Base-by-base conservation (phyloP, 2,329 filamentous ascomycete species). In the Pezicula radicicola region DNA sequence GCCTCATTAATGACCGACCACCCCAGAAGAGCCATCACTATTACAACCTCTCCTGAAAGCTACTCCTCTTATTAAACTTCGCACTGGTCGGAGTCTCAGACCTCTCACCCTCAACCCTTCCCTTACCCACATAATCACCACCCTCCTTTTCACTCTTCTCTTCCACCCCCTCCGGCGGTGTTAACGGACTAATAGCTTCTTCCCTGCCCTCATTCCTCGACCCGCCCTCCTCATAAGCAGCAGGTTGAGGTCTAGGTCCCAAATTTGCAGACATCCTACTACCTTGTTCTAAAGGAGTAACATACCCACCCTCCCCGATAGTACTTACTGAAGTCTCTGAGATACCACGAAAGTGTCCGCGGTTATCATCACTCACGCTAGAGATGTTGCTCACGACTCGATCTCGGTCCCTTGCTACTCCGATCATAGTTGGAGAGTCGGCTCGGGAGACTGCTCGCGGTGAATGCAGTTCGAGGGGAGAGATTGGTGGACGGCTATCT, bases 271-370 rank as follows among this genome's bases (percentile, higher is more conserved):
- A 13, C n/a, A 9, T 45, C 3, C 21, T 21, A 42, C 16, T 33
- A 42, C 13, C 13, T n/a, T 16, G 37, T 15, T 47, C 51, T 16
- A 39, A 21, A 16, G 54, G 56, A 25, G 54, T 52, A 10, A 48
- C 53, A 41, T 48, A 53, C 7, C 30, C 30, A 25, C 1, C 43
- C n/a, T 47, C 55, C 4, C 55, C 59, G 42, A 59, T 56, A 1
- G 60, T 56, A 37, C 55, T 59, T 3, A 66, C 57, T 25, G 54
- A 57, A 16, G 60, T 58, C 19, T 66, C 63, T 21, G 51, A 56
- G 16, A 64, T 61, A 2, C 62, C 60, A 10, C 63, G 48, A 3
- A 66, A 15, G 48, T 66, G 62, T 1, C 53, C 56, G 4, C 54
- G 33, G 16, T 64, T 58, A 3, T 35, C 48, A 13, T 63, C 63